A percentile compares a stretch with the other conserved stretches of the same genome.
phyloP scores from a whole-genome alignment of 139 green algal species.

The Desmodesmus armatus region DNA sequence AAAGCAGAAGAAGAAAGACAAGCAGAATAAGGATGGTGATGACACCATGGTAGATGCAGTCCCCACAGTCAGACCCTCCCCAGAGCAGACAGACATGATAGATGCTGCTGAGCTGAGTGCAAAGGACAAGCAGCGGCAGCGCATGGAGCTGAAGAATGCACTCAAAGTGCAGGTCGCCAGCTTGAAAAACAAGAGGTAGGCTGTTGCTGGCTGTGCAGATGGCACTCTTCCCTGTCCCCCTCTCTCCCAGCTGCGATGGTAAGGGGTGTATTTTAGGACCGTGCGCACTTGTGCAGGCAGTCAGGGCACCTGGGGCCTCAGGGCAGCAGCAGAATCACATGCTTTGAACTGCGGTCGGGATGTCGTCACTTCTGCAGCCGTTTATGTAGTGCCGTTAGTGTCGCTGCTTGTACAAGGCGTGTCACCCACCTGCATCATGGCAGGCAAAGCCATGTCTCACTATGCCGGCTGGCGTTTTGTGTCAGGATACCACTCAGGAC shows the following conservation, averaged over 20 bases:
- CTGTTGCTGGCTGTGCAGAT: neutral
- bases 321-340: no score
- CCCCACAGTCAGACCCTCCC: neutral
- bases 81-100: neutral
- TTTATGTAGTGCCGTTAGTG: no score
- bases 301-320: neutral
- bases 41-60: conserved; percentile 25
- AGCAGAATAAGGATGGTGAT: conserved; percentile 3
- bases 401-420: no score
- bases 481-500: neutral
- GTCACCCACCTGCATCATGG: no score
- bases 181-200: conserved; percentile 28
- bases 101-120: neutral
- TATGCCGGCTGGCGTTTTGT: neutral
- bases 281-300: neutral
- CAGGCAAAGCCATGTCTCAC: neutral
- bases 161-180: conserved; percentile 16
- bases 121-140: conserved; percentile 20
- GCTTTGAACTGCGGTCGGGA: neutral
- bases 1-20: conserved; percentile 9
- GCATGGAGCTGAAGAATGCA: conserved; percentile 37
- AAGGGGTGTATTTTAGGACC: neutral
- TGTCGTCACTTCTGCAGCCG: neutral
- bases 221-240: neutral
- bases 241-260: neutral